Base-by-base conservation (phyloP, 352 stramenopile species). In the Aphanomyces astaci region DNA sequence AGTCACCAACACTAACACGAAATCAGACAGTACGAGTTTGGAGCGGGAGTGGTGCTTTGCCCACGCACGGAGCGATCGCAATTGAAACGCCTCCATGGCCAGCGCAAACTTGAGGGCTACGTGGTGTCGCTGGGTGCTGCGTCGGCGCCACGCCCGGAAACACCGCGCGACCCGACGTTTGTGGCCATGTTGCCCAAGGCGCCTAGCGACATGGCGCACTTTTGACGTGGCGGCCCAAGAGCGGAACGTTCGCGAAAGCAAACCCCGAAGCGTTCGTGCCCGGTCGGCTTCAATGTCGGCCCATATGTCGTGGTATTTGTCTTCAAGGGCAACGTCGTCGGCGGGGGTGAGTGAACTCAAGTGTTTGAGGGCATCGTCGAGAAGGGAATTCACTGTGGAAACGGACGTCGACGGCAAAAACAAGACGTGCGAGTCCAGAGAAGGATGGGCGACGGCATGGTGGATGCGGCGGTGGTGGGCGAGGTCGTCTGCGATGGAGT, bases 261-360 rank as follows among this genome's bases (percentile, higher is more conserved):
- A 39, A 5, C 17, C 10, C 25, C 24, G 22, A n/a, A 53, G 22
- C 7, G 17, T 17, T 2, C 10, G 0, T 1, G 33, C 25, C 11
- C 39, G 36, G 56, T 46, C 36, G 19, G 17, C 28, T 24, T 52
- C 56, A 53, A 65, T 65, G 11, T 65, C 56, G 30, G 30, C 36
- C 56, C 56, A 65, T 33, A 65, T 65, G 56, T 65, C 56, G 28
- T n/a, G 19, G 39, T 65, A 65, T 25, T 65, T 65, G 56, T 51
- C 40, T 10, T 65, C 39, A 36, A 65, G 56, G 11, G 56, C 24
- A n/a, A 17, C 53, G 56, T 39, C 36, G 32, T 33, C 32, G 39
- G 4, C 13, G 17, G 24, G 56, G 24, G 36, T n/a, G 7, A 51
- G 32, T 19, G 40, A 9, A 48, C 7, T 39, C 2, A 59, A 30